Evolutionary conservation across 306 rosid species (phyloP).

Genomic region (Alnus glutinosa): DNA sequence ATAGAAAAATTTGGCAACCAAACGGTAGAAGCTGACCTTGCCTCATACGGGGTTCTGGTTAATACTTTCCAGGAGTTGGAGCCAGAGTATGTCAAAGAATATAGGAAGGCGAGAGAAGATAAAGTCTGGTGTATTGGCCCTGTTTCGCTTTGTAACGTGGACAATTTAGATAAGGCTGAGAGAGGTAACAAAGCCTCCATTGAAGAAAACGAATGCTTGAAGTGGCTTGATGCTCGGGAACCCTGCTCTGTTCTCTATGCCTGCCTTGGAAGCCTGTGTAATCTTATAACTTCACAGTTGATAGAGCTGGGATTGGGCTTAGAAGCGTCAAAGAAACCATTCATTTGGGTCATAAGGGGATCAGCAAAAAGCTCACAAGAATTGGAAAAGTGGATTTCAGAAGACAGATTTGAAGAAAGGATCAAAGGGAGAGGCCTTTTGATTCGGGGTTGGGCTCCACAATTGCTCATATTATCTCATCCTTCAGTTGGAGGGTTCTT

Average conservation of each 20-base stretch:
- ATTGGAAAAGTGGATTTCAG: constrained; percentile 38
- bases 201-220: constrained; percentile 25
- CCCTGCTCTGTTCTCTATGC: constrained; percentile 48
- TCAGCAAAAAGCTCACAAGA: constrained; percentile 1
- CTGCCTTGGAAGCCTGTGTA: constrained; percentile 45
- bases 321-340: constrained; percentile 36
- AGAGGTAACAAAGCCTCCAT: constrained; percentile 50
- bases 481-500: constrained; percentile 51
- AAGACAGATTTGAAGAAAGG: constrained; percentile 47
- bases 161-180: constrained; percentile 43
- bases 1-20: neutral
- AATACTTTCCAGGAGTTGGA: constrained; percentile 47
- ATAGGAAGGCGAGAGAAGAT: constrained; percentile 34
- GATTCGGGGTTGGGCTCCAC: constrained; percentile 70
- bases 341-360: constrained; percentile 36
- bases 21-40: constrained; percentile 2
- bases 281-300: constrained; percentile 16
- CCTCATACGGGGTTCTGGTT: constrained; percentile 27
- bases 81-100: constrained; percentile 37
- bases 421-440: constrained; percentile 32
- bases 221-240: constrained; percentile 52
- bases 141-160: constrained; percentile 37
- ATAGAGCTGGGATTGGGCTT: constrained; percentile 42
- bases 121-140: constrained; percentile 61
- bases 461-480: constrained; percentile 50